A percentile compares a stretch with the other conserved stretches of the same genome.
Conservation (phyloP, 108 stramenopile species). For the Nannochloropsis oceanica region DNA sequence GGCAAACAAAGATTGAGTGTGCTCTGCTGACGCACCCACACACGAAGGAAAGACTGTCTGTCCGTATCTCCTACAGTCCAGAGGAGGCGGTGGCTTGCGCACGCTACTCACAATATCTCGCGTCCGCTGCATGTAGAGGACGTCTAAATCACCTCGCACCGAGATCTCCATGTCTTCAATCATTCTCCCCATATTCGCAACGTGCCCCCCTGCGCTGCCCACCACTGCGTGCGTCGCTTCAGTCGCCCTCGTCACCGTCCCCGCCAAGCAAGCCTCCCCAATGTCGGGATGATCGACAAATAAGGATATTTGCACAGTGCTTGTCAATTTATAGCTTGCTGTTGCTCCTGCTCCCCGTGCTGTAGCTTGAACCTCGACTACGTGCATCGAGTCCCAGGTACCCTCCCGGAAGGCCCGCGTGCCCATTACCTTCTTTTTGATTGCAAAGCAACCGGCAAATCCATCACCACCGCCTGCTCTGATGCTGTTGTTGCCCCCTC, state of each 20-base stretch:
- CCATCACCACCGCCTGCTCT: conserved; percentile 29
- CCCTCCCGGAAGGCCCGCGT: conserved; percentile 27
- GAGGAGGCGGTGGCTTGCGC: conserved; percentile 17
- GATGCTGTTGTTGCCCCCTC: not conserved
- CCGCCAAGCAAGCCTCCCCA: not conserved
- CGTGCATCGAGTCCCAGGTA: conserved; percentile 76
- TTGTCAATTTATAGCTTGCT: conserved; percentile 57
- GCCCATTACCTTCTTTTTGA: conserved; percentile 52
- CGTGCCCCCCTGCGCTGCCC: conserved; percentile 39
- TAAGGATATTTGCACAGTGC: conserved; percentile 46
- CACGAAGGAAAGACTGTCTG: no score
- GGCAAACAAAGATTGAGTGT: not conserved
- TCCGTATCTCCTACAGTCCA: not conserved
- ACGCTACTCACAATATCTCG: conserved; percentile 57
- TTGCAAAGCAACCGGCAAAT: conserved; percentile 66
- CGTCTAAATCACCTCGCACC: conserved; percentile 12
- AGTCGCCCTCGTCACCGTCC: conserved; percentile 2
- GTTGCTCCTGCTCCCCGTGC: conserved; percentile 13
- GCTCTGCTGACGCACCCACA: not conserved
- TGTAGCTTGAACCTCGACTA: conserved; percentile 49
- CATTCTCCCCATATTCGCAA: conserved; percentile 71
- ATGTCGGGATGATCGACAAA: not conserved
- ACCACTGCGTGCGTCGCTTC: conserved; percentile 5
- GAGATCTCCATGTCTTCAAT: conserved; percentile 81
- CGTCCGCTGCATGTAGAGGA: conserved; percentile 69